Conservation (phyloP, 139 green algal genomes). For the Micromonas pusilla region DNA sequence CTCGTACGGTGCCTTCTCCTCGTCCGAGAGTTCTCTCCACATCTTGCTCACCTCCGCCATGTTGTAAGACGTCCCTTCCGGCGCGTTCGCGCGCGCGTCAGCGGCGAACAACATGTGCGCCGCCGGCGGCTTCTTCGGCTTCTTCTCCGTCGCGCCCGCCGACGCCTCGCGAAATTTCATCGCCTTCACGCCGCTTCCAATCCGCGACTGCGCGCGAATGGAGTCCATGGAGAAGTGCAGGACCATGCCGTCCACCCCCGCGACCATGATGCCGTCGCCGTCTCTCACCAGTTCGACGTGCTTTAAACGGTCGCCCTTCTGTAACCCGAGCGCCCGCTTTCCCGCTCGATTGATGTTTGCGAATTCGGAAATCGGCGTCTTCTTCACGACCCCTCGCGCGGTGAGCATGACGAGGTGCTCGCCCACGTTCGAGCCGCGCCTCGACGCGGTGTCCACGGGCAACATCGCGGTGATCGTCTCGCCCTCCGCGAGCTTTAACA, state of each 20-base stretch:
- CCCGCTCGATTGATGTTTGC: slow-evolving; percentile 14
- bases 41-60: too few relatives aligned
- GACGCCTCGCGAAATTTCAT: too few relatives aligned
- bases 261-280: slow-evolving; percentile 5
- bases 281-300: slow-evolving; percentile 12
- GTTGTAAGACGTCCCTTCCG: too few relatives aligned
- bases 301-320: slow-evolving; percentile 24
- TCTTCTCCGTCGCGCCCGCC: too few relatives aligned
- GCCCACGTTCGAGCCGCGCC: background rate
- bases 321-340: slow-evolving; percentile 13
- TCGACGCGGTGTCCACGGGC: background rate
- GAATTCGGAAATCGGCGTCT: slow-evolving; percentile 3
- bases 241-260: background rate
- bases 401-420: slow-evolving; percentile 10
- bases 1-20: too few relatives aligned
- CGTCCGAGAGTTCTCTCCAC: too few relatives aligned
- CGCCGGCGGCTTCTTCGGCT: too few relatives aligned
- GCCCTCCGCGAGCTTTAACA: slow-evolving; percentile 1
- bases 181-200: slow-evolving; percentile 4
- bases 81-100: too few relatives aligned
- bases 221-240: slow-evolving; percentile 2
- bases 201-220: background rate
- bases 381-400: background rate
- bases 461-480: slow-evolving; percentile 8
- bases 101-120: too few relatives aligned